phyloP scores from a whole-genome alignment of 768 basidiomycete genomes.

The Phaffia australis region DNA sequence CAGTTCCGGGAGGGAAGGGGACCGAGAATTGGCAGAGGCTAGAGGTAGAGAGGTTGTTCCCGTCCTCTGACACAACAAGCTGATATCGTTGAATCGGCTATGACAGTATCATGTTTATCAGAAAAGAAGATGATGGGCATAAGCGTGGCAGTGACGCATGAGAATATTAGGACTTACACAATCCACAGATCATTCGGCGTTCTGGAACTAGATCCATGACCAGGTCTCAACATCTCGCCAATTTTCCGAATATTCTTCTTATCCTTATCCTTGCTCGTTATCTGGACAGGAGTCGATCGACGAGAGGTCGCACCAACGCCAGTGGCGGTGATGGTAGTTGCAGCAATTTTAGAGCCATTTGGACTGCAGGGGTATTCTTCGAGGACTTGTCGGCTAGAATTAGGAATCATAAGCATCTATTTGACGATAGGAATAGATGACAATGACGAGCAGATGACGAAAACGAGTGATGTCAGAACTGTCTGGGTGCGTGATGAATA shows the following conservation, averaged over 20 bases:
- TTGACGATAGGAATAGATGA: neutral
- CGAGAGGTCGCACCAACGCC: slow-evolving; percentile 5
- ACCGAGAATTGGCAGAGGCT: slow-evolving; percentile 44
- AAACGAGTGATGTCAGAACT: neutral
- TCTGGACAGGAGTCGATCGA: slow-evolving; percentile 18
- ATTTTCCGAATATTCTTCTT: slow-evolving; percentile 81
- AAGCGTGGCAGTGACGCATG: neutral
- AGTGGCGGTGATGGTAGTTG: slow-evolving; percentile 2
- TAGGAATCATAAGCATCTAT: slow-evolving; percentile 64
- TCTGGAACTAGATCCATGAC: slow-evolving; percentile 40
- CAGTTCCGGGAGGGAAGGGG: slow-evolving; percentile 60
- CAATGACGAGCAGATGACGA: neutral
- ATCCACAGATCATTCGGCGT: slow-evolving; percentile 85
- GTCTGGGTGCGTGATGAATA: neutral
- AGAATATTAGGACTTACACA: slow-evolving; percentile 42
- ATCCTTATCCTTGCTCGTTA: slow-evolving; percentile 53
- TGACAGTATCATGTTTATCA: neutral
- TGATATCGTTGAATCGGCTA: slow-evolving; percentile 81
- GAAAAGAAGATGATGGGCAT: neutral
- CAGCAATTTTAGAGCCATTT: slow-evolving; percentile 35
- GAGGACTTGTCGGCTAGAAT: slow-evolving; percentile 74
- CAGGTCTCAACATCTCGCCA: slow-evolving; percentile 67
- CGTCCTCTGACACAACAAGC: slow-evolving; percentile 76
- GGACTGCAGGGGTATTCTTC: slow-evolving; percentile 49
- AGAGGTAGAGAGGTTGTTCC: slow-evolving; percentile 62